Evolutionary conservation across 2,329 filamentous ascomycete species (phyloP), one percentile per base, ranked within the genome.

Genomic region (Fusarium fracticaudum): DNA sequence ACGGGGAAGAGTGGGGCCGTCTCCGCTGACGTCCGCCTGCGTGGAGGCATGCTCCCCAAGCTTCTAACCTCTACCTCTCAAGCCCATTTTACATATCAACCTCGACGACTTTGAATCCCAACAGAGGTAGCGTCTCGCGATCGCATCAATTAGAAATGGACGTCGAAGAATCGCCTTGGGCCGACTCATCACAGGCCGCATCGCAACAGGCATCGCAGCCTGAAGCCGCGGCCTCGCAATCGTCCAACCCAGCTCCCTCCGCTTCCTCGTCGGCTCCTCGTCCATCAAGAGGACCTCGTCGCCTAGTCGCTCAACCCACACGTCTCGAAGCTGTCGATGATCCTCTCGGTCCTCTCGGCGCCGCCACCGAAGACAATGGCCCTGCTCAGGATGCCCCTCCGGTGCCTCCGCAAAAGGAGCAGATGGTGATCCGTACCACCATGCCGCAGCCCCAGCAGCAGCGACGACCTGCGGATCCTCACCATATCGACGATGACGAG

Each of bases 291-390:
- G 80, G 83, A n/a, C 87, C 87, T 43, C 90, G 91, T 74, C 89
- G 91, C 71, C 86, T 94, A 79, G 91, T 92, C 76, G 91, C 92
- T 67, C 93, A 95, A 80, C 90, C 92, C 37, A 95, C 93, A 53
- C 92, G 91, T 61, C 91, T 96, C 69, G 91, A 96, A 83, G 92
- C 92, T 70, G 92, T 94, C 75, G 90, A 92, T 48, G 93, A 95
- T 80, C 92, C 93, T 64, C 88, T 95, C 51, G 94, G 94, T 3
- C 94, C 94, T 29, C 86, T 97, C 59, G 94, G 94, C 67, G 92
- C 91, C 61, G 78, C 89, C 60, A 83, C 92, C 35, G 89, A 89
- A 59, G 81, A 81, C 48, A 83, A 81, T 74, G 80, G 78, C 63
- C 78, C 79, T 40, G 81, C 78, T 33, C 78, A 80, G 61, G 84